Conservation (phyloP, 805 yeast genomes). For the Yarrowia porcina region DNA sequence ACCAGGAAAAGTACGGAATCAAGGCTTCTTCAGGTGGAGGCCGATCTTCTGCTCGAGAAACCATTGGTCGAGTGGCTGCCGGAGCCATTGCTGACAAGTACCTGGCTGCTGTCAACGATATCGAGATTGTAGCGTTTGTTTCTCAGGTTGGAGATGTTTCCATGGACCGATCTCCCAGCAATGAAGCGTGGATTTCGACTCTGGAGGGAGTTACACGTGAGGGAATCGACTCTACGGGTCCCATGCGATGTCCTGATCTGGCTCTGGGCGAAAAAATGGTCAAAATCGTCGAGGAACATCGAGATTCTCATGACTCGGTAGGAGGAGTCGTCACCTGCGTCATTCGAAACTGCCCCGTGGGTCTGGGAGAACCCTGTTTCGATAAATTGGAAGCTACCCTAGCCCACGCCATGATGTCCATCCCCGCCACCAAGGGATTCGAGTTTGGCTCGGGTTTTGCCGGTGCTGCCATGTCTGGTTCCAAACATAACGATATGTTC, state of each 20-base stretch:
- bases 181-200: conserved; percentile 60
- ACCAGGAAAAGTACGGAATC: conserved; percentile 81
- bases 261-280: conserved; percentile 73
- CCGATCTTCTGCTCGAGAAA: conserved; percentile 94
- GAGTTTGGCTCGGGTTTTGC: conserved; percentile 96
- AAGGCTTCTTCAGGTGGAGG: conserved; percentile 98
- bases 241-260: conserved; percentile 89
- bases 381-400: conserved; percentile 92
- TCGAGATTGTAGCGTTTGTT: conserved; percentile 95
- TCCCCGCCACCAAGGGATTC: conserved; percentile 97
- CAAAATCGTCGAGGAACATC: conserved; percentile 77
- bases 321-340: conserved; percentile 99
- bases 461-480: conserved; percentile 88
- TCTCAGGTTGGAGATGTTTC: conserved; percentile 82
- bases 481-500: conserved; percentile 90
- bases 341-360: conserved; percentile 85
- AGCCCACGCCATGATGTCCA: conserved; percentile 97
- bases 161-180: conserved; percentile 69
- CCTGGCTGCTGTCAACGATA: conserved; percentile 66
- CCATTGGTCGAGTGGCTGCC: conserved; percentile 98
- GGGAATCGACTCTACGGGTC: conserved; percentile 80
- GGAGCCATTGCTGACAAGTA: conserved; percentile 98
- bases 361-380: conserved; percentile 97
- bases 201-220: conserved; percentile 81
- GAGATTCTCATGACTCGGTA: conserved; percentile 85